phyloP scores from a whole-genome alignment of 441 rosid genomes.

The Euphorbia celastroides region DNA sequence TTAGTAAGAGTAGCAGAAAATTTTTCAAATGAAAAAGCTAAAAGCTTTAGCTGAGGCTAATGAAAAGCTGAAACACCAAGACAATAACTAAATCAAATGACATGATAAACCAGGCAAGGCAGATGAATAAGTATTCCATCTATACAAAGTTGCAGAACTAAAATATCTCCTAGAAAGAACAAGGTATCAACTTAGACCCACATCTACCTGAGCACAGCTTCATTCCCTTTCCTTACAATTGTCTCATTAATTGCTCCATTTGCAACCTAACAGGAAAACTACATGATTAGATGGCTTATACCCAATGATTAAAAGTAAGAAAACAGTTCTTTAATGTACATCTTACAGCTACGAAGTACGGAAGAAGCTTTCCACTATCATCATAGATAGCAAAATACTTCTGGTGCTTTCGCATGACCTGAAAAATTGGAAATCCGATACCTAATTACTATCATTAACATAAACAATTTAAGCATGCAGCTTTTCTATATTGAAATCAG shows the following conservation, averaged over 20 bases:
- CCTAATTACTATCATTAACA: conserved; percentile 8
- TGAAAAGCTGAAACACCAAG: neutral
- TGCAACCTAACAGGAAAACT: conserved; percentile 65
- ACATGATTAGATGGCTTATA: conserved; percentile 16
- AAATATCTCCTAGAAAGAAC: neutral
- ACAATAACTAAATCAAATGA: conserved; percentile 4
- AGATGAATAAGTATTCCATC: neutral
- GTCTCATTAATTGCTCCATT: conserved; percentile 78
- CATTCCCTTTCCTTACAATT: conserved; percentile 87
- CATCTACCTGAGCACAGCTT: conserved; percentile 91
- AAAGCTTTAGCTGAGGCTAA: neutral
- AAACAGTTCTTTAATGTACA: conserved; percentile 19
- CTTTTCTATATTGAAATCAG: neutral
- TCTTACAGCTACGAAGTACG: conserved; percentile 81
- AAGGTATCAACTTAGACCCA: conserved; percentile 15
- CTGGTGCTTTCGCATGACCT: conserved; percentile 98
- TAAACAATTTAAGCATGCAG: conserved; percentile 5
- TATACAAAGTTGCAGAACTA: neutral
- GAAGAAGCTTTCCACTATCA: conserved; percentile 66
- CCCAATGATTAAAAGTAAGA: conserved; percentile 10
- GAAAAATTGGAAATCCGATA: conserved; percentile 26
- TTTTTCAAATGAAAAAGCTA: neutral
- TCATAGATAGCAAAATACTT: conserved; percentile 74
- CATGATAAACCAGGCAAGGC: conserved; percentile 3
- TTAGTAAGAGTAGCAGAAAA: neutral